A percentile compares a stretch with the other conserved stretches of the same genome.
phyloP scores from a whole-genome alignment of 1,139 yeast genomes.

The Torulaspora globosa region DNA sequence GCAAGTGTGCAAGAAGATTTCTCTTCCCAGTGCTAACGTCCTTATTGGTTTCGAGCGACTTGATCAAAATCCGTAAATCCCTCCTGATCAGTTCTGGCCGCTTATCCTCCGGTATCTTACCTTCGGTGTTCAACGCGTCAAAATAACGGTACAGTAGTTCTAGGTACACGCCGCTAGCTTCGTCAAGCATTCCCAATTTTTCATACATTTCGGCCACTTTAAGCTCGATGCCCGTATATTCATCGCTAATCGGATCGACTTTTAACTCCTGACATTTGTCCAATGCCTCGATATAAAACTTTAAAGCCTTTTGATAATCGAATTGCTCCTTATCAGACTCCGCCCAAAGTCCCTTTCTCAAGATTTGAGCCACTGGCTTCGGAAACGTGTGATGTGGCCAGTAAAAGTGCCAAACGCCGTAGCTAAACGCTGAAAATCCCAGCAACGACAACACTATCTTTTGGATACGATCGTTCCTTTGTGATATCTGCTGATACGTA shows the following conservation, averaged over 20 bases:
- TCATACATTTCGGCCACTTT: conserved; percentile 87
- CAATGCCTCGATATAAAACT: conserved; percentile 57
- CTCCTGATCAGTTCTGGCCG: conserved; percentile 65
- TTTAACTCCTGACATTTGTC: conserved; percentile 44
- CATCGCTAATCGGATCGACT: conserved; percentile 57
- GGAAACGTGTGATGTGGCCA: conserved; percentile 62
- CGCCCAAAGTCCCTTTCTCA: conserved; percentile 78
- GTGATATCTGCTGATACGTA: conserved; percentile 8
- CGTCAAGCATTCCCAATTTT: conserved; percentile 52
- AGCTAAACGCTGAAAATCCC: conserved; percentile 38
- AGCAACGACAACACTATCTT: conserved; percentile 24
- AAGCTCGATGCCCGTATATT: conserved; percentile 80
- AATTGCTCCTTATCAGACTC: conserved; percentile 68
- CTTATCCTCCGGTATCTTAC: conserved; percentile 35
- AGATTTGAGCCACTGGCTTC: conserved; percentile 51
- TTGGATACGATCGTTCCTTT: conserved; percentile 10
- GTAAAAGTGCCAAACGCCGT: conserved; percentile 47
- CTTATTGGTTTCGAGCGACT: conserved; percentile 45
- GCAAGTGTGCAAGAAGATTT: conserved; percentile 57
- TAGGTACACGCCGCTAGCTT: conserved; percentile 61
- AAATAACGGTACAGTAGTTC: conserved; percentile 64
- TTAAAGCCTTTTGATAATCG: conserved; percentile 59
- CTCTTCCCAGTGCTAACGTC: conserved; percentile 56
- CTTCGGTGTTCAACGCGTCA: conserved; percentile 47
- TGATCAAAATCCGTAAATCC: conserved; percentile 64